Evolutionary conservation across 106 monocot genomes (phyloP), one percentile per base, ranked within the genome.

Genomic region (Dioscorea alata): DNA sequence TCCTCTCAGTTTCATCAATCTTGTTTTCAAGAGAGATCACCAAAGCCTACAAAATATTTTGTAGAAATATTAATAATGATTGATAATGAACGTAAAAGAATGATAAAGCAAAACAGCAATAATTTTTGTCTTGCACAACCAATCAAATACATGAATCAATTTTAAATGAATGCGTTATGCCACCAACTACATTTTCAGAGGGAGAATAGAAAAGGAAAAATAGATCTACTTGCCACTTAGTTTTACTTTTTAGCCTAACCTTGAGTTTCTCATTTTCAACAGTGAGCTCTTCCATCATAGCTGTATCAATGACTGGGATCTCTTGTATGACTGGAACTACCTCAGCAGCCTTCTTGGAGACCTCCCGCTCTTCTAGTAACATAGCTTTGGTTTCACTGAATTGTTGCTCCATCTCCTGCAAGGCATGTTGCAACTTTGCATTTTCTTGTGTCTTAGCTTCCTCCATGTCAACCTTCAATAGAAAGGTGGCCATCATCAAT

Each of bases 1-100:
- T 89, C 68, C 81, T 89, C 74, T 97, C 97, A 22, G 92, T 82
- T 77, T 92, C 92, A 73, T 87, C 82, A 77, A 97, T 84, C 61
- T 81, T 97, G 54, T 67, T 81, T 74, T 97, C 97, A 56, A 97
- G 75, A 75, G 97, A 85, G 75, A 71, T 83, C 49, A 92, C 90
- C 76, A 94, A 25, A 71, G 42, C 71, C 90, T 94, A 25, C 19
- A 54, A 54, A 19, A 19, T 54, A 18, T 54, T 54, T 16, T 5
- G 54, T 54, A 19, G 5, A 13, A 54, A 54, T 18, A 16, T 54
- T 51, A 54, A 54, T 54, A 54, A 54, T 18, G 18, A 18, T 54
- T 54, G 54, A 54, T 8, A 54, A 54, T 19, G 18, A 4, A 54
- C 54, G 6, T 5, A 42, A 42, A 42, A 8, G 42, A 42, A 42